Evolutionary conservation across 2,329 filamentous ascomycete species (phyloP).

Genomic region (Fusarium chlamydosporum): DNA sequence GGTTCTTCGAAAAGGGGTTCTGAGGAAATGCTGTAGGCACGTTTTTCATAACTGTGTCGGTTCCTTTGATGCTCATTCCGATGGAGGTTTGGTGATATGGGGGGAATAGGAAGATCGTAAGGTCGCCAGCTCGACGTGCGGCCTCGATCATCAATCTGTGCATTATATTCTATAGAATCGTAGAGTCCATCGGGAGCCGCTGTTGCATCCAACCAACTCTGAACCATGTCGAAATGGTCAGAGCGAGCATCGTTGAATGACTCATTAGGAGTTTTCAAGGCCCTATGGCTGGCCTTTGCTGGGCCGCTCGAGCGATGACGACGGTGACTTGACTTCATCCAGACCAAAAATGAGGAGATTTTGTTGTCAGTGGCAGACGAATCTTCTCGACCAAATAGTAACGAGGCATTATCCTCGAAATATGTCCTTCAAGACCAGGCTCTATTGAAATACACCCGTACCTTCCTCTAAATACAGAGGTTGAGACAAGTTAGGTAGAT

Average conservation of each 20-base stretch:
- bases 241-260: background rate
- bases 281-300: background rate
- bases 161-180: background rate
- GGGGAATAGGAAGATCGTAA: slow-evolving; percentile 16
- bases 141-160: background rate
- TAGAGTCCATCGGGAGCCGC: background rate
- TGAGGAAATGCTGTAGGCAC: slow-evolving; percentile 3
- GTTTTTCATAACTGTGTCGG: background rate
- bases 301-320: slow-evolving; percentile 5
- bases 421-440: background rate
- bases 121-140: slow-evolving; percentile 19
- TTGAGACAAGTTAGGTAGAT: background rate
- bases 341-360: background rate
- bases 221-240: slow-evolving; percentile 11
- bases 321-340: slow-evolving; percentile 19
- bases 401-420: background rate
- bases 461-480: slow-evolving; percentile 2
- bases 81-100: background rate
- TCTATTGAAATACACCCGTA: background rate
- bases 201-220: slow-evolving; percentile 30
- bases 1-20: background rate
- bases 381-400: background rate
- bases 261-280: background rate
- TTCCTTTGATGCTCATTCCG: background rate
- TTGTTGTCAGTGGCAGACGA: background rate